phyloP scores from a whole-genome alignment of 169 alveolate species.

The Miamiensis avidus region DNA sequence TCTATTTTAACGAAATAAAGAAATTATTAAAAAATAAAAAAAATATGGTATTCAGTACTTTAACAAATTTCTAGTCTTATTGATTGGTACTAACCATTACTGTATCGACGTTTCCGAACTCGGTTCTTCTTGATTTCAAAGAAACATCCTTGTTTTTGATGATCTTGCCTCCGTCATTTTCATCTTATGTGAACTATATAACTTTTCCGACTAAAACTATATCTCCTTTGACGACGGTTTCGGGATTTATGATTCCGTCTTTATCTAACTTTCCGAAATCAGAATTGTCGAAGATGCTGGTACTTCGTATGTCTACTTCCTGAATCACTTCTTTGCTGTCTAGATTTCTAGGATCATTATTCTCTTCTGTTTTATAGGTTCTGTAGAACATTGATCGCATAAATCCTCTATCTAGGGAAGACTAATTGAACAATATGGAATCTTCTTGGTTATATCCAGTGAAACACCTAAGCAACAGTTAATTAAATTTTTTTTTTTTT shows the following conservation, averaged over 20 bases:
- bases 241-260: slow-evolving; percentile 51
- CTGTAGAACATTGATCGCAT: slow-evolving; percentile 98
- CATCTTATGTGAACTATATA: slow-evolving; percentile 10
- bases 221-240: slow-evolving; percentile 37
- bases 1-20: slow-evolving; percentile 64
- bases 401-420: slow-evolving; percentile 98
- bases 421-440: slow-evolving; percentile 96
- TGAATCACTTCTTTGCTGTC: slow-evolving; percentile 12
- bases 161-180: slow-evolving; percentile 13
- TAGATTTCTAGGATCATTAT: slow-evolving; percentile 83
- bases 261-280: slow-evolving; percentile 32
- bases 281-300: slow-evolving; percentile 1
- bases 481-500: too few species aligned
- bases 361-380: slow-evolving; percentile 95
- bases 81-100: slow-evolving; percentile 97
- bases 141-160: slow-evolving; percentile 91
- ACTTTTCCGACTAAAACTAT: slow-evolving; percentile 47
- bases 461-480: slow-evolving; percentile 79
- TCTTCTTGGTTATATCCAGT: slow-evolving; percentile 99
- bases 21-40: too few species aligned
- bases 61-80: slow-evolving; percentile 95
- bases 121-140: slow-evolving; percentile 92
- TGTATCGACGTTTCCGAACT: slow-evolving; percentile 95
- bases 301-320: background rate
- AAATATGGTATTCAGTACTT: slow-evolving; percentile 20